A percentile compares a stretch with the other conserved stretches of the same genome.
Conservation (phyloP, 140 eudicot genomes). For the Flaveria floridana region DNA sequence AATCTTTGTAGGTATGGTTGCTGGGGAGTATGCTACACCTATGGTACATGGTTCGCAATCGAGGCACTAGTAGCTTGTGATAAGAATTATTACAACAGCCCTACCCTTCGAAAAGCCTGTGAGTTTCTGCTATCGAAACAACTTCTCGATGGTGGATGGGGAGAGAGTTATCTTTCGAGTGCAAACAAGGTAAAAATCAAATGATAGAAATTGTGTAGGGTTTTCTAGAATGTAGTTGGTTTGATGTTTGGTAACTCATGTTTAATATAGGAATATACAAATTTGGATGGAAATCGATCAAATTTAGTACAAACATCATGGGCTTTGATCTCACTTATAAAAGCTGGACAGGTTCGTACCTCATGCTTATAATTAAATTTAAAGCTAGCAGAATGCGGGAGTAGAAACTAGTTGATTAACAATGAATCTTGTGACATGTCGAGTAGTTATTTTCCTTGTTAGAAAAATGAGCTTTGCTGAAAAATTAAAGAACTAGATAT, state of each 20-base stretch:
- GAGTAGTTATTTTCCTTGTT: background rate
- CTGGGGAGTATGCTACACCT: conserved; percentile 70
- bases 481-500: too few relatives aligned
- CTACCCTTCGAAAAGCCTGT: conserved; percentile 46
- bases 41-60: conserved; percentile 73
- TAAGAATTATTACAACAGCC: conserved; percentile 20
- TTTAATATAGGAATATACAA: conserved; percentile 47
- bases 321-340: conserved; percentile 60
- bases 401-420: background rate
- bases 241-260: background rate
- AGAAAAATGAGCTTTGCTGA: background rate
- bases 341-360: conserved; percentile 55
- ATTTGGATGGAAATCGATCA: conserved; percentile 53
- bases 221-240: background rate
- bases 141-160: conserved; percentile 77
- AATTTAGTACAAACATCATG: conserved; percentile 62
- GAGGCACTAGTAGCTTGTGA: conserved; percentile 54
- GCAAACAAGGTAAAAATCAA: conserved; percentile 42
- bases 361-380: too few relatives aligned
- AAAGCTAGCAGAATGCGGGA: background rate
- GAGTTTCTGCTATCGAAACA: conserved; percentile 56
- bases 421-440: background rate
- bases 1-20: conserved; percentile 52
- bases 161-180: conserved; percentile 67
- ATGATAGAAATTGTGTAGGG: background rate